Base-by-base conservation (phyloP, 1,284 basidiomycete species). In the Austroboletus novae-zelandiae region DNA sequence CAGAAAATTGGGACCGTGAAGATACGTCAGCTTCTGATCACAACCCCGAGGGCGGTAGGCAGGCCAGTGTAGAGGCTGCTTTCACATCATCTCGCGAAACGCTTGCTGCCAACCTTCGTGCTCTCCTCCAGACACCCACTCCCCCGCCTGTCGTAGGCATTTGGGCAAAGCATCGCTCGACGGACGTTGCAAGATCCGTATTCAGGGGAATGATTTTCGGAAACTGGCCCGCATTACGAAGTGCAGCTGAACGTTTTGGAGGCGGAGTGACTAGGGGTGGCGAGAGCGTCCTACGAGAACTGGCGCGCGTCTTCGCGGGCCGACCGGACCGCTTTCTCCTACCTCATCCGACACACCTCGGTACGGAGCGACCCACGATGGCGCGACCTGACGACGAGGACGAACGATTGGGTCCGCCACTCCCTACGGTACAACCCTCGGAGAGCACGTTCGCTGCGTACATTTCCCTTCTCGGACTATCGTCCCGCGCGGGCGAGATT, bases 381-480 rank as follows among this genome's bases (percentile, higher is more conserved):
- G 44, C 52, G 0, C 34, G 6, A 20, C 35, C 46, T 2, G 35
- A 32, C 11, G 7, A 3, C 7, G 39, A 10, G 3, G 32, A 45
- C 17, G 52, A 52, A 23, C 51, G 4, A 5, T 7, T 63, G 9
- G 64, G 58, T 2, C 54, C 61, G 0, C 47, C 63, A 2, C 52
- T 68, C 1, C 67, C 57, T 59, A 65, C 74, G 70, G 68, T 88
- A 39, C 54, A 76, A 17, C 83, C 83, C 1, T 72, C 72, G 39
- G 71, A 74, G 40, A 58, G 57, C 17, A 75, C 77, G 13, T 91
- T 84, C 62, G 73, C 79, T 25, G 63, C 81, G 9, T 88, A 89
- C 61, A 75, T 94, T 42, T 65, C 75, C 30, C 73, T 94, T 1
- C 75, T 91, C 11, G 82, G 81, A 0, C 66, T 79, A 5, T 74